phyloP scores from a whole-genome alignment of 352 stramenopile species.

The Phytophthora fragariae region DNA sequence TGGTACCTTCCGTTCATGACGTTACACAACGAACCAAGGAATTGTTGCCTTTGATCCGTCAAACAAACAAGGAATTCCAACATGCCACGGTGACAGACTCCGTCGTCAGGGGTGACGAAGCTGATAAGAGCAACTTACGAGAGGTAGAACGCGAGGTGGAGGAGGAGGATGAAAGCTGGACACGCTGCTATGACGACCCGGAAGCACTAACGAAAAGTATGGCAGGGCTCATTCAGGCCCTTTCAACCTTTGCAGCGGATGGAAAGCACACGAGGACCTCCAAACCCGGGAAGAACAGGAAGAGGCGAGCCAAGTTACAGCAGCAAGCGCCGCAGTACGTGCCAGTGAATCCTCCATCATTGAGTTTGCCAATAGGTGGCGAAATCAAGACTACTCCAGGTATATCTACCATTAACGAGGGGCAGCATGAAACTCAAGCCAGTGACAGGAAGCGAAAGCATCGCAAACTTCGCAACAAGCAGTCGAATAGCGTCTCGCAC shows the following conservation, averaged over 20 bases:
- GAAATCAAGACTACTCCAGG: slow-evolving; percentile 9
- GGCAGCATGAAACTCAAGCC: not conserved
- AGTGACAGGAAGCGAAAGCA: slow-evolving; percentile 13
- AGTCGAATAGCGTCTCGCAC: not conserved
- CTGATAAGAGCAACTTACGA: not conserved
- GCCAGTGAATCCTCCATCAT: not conserved
- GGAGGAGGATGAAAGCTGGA: slow-evolving; percentile 26
- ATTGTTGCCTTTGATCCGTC: slow-evolving; percentile 13
- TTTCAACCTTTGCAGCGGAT: slow-evolving; percentile 32
- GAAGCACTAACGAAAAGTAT: slow-evolving; percentile 30
- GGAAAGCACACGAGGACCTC: slow-evolving; percentile 6
- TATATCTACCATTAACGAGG: not conserved
- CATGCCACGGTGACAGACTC: not conserved
- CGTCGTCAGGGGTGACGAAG: not conserved
- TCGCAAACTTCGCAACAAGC: slow-evolving; percentile 18
- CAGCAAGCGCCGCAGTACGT: not conserved
- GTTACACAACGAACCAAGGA: not conserved
- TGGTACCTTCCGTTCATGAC: not conserved
- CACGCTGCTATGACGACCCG: slow-evolving; percentile 27
- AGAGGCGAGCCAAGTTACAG: slow-evolving; percentile 16
- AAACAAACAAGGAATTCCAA: not conserved
- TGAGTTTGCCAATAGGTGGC: slow-evolving; percentile 4
- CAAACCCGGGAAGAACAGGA: slow-evolving; percentile 16
- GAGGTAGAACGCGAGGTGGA: not conserved
- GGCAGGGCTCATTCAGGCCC: slow-evolving; percentile 32